Conservation (phyloP, 1,139 yeast genomes). For the Kodamaea derodonti region DNA sequence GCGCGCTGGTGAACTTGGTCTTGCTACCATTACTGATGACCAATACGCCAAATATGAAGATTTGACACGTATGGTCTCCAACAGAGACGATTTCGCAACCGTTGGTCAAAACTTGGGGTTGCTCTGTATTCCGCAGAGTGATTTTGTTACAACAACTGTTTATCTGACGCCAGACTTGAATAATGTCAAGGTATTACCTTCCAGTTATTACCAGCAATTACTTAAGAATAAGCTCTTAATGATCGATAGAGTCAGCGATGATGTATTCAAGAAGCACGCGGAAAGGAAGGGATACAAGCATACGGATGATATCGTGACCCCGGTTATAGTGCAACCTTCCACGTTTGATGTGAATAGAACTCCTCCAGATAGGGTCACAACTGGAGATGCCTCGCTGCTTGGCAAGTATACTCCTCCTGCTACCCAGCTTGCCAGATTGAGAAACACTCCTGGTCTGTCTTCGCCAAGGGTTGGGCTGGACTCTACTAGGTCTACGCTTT, state of each 20-base stretch:
- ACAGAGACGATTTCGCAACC: constrained; percentile 18
- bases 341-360: constrained; percentile 8
- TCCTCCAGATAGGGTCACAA: constrained; percentile 7
- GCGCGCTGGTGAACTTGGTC: constrained; percentile 27
- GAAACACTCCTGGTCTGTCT: constrained; percentile 13
- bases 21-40: constrained; percentile 39
- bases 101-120: constrained; percentile 44
- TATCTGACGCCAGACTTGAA: constrained; percentile 52
- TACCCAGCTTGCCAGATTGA: constrained; percentile 8
- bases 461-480: constrained; percentile 17
- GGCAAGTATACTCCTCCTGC: constrained; percentile 15
- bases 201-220: constrained; percentile 58
- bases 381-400: constrained; percentile 1
- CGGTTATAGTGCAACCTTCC: constrained; percentile 12
- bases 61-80: constrained; percentile 11
- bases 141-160: constrained; percentile 59
- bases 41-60: constrained; percentile 26
- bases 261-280: constrained; percentile 41
- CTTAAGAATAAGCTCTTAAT: constrained; percentile 40
- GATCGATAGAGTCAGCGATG: constrained; percentile 45
- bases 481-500: constrained; percentile 31
- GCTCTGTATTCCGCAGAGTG: constrained; percentile 51
- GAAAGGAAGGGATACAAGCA: constrained; percentile 46
- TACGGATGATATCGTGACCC: constrained; percentile 19
- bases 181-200: constrained; percentile 61